A percentile compares a stretch with the other conserved stretches of the same genome.
phyloP scores from a whole-genome alignment of 768 basidiomycete genomes.

The Phlebiopsis gigantea region DNA sequence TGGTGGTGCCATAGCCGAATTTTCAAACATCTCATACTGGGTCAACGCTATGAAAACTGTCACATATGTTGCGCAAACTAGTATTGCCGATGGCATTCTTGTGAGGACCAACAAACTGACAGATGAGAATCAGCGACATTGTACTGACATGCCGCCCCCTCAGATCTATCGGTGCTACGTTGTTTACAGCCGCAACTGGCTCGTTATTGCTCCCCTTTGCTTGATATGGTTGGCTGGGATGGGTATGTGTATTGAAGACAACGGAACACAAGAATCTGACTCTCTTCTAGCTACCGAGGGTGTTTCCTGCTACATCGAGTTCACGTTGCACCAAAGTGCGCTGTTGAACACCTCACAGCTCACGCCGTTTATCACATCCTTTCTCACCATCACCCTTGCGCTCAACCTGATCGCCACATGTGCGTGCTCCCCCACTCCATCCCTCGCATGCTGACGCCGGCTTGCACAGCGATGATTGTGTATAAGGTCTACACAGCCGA shows the following conservation, averaged over 20 bases:
- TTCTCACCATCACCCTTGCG: conserved; percentile 1
- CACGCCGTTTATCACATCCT: conserved; percentile 5
- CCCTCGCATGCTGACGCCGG: not conserved
- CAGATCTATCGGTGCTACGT: conserved; percentile 23
- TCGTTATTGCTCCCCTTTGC: conserved; percentile 11
- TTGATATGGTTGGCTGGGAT: conserved; percentile 17
- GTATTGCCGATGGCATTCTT: conserved; percentile 10
- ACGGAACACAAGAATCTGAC: not conserved
- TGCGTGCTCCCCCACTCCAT: not conserved
- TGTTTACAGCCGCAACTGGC: conserved; percentile 15
- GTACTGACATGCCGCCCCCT: not conserved
- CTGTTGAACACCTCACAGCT: not conserved
- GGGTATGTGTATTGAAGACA: too few relatives aligned
- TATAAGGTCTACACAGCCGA: not conserved
- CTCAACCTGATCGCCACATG: conserved; percentile 6
- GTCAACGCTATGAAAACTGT: conserved; percentile 35
- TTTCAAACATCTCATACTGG: conserved; percentile 34
- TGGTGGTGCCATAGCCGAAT: conserved; percentile 27
- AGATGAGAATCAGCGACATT: not conserved
- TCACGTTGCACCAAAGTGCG: not conserved
- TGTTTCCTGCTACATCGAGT: not conserved
- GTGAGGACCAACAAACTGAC: not conserved
- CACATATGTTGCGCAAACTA: conserved; percentile 31
- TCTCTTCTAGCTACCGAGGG: not conserved
- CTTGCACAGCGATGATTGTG: not conserved